phyloP scores from a whole-genome alignment of 2,329 filamentous ascomycete genomes.

The Colletotrichum eleusines region DNA sequence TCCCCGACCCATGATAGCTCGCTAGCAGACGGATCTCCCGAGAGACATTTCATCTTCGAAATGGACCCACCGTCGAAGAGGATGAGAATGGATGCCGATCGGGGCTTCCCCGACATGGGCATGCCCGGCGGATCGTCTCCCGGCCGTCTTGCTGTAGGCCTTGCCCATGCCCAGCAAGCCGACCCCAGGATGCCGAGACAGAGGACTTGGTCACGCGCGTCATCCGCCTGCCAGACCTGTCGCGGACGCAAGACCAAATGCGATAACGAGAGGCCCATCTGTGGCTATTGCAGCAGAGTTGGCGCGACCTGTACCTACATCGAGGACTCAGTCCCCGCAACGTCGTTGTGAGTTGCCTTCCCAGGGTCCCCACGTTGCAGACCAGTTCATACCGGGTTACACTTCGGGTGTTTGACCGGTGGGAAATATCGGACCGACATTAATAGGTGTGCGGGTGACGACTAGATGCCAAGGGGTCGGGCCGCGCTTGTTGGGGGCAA shows the following conservation, averaged over 20 bases:
- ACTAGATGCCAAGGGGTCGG: constrained; percentile 37
- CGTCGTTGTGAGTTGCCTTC: constrained; percentile 33
- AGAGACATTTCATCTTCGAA: constrained; percentile 17
- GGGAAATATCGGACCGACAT: constrained; percentile 13
- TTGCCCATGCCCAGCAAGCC: constrained; percentile 25
- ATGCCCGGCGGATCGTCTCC: constrained; percentile 27
- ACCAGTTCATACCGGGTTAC: background rate
- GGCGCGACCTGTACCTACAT: constrained; percentile 51
- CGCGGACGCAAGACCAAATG: constrained; percentile 54
- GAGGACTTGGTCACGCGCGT: constrained; percentile 37
- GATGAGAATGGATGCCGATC: constrained; percentile 40
- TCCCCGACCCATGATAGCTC: constrained; percentile 37
- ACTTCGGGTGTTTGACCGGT: background rate
- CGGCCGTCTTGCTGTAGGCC: constrained; percentile 23
- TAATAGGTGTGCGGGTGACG: constrained; percentile 6
- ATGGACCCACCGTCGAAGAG: constrained; percentile 40
- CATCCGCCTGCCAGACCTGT: constrained; percentile 52
- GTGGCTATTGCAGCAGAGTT: constrained; percentile 52
- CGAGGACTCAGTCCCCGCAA: constrained; percentile 35
- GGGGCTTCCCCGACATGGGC: constrained; percentile 39
- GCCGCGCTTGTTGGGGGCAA: constrained; percentile 32
- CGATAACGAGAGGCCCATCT: constrained; percentile 53
- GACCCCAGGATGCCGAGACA: constrained; percentile 36
- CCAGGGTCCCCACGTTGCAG: background rate
- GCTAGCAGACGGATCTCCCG: constrained; percentile 14